Conservation (phyloP, 2,329 filamentous ascomycete genomes). For the Fusarium armeniacum region DNA sequence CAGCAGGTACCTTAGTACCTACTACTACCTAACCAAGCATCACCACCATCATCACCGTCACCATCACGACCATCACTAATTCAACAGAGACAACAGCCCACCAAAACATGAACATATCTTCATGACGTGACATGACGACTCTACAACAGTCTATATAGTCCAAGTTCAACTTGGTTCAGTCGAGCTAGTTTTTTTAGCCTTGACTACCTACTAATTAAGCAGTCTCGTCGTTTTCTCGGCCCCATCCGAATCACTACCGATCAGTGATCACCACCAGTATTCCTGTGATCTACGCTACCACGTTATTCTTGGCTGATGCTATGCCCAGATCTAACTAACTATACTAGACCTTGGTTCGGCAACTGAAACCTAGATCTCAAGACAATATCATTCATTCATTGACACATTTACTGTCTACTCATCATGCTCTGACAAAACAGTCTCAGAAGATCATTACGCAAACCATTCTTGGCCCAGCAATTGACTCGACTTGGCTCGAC, state of each 20-base stretch:
- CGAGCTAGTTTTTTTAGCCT: neutral
- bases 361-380: conserved; percentile 38
- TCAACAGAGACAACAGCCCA: conserved; percentile 4
- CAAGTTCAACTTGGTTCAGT: neutral
- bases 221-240: conserved; percentile 1
- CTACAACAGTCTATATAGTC: neutral
- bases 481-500: neutral
- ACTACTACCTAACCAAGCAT: neutral
- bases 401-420: conserved; percentile 1
- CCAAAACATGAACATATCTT: neutral
- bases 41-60: conserved; percentile 3
- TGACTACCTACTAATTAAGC: neutral
- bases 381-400: conserved; percentile 3
- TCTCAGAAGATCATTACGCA: conserved; percentile 5
- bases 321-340: conserved; percentile 27
- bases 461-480: conserved; percentile 1
- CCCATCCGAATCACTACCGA: conserved; percentile 6
- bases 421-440: conserved; percentile 3
- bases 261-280: neutral
- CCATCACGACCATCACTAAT: conserved; percentile 7
- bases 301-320: conserved; percentile 27
- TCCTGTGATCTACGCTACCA: conserved; percentile 5
- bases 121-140: conserved; percentile 38
- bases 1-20: no score
- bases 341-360: conserved; percentile 32